phyloP scores from a whole-genome alignment of 2,329 filamentous ascomycete genomes.

The Pestalotiopsis fici region DNA sequence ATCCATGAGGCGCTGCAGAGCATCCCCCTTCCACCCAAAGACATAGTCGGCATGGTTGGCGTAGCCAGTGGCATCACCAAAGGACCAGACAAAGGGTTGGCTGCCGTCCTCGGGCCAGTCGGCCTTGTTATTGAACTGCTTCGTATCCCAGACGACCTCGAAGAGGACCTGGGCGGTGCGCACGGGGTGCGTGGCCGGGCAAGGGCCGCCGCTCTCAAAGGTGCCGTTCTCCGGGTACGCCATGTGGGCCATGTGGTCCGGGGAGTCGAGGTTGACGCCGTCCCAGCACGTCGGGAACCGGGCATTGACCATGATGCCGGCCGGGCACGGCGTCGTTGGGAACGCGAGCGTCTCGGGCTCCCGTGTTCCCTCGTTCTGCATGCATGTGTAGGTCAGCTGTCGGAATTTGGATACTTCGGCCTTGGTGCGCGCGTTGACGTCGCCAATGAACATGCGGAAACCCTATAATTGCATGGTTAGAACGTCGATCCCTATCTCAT shows the following conservation, averaged over 20 bases:
- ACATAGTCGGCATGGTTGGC: conserved; percentile 39
- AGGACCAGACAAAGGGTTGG: conserved; percentile 31
- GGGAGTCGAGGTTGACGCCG: conserved; percentile 46
- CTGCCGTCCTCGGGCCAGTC: conserved; percentile 31
- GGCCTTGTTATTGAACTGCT: conserved; percentile 24
- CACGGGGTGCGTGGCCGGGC: conserved; percentile 50
- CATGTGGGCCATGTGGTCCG: conserved; percentile 52
- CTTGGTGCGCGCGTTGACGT: conserved; percentile 27
- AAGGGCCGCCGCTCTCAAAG: conserved; percentile 41
- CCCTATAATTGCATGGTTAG: conserved; percentile 27
- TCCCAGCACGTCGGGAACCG: conserved; percentile 60
- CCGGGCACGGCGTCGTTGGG: conserved; percentile 50
- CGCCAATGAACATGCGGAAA: conserved; percentile 49
- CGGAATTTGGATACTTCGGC: conserved; percentile 31
- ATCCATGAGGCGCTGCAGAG: conserved; percentile 35
- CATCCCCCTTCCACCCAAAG: conserved; percentile 37
- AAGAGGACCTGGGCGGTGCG: conserved; percentile 61
- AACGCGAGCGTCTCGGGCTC: conserved; percentile 46
- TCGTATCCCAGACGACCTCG: conserved; percentile 55
- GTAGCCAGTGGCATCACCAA: conserved; percentile 33
- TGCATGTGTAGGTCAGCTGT: conserved; percentile 28
- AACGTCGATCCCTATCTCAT: background rate
- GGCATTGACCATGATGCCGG: conserved; percentile 50
- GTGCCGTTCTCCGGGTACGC: conserved; percentile 41
- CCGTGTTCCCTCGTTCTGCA: conserved; percentile 23